Base-by-base conservation (phyloP, 1,139 yeast species). In the Geotrichum carabidarum region DNA sequence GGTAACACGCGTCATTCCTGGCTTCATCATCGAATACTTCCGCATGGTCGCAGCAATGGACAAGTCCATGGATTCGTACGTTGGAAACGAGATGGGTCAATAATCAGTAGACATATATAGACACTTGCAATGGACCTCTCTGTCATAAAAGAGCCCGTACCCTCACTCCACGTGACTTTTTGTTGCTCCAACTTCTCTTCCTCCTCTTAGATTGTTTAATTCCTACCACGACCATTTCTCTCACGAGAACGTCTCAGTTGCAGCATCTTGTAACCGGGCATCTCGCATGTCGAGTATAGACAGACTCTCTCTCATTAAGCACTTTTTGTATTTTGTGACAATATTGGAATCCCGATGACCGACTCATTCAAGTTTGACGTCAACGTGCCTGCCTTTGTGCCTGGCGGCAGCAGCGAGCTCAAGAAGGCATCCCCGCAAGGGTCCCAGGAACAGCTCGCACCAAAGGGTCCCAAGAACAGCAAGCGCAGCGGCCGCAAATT, bases 301-400 rank as follows among this genome's bases (percentile, higher is more conserved):
- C 22, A 41, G 14, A 18, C 44, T 41, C 30, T n/a, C 37, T 34
- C 14, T 34, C 14, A 34, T 11, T n/a, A 22, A 27, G n/a, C 22
- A 27, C 30, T 42, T 22, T 27, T 17, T 9, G 27, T 8, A 18
- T 27, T n/a, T 42, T 18, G 8, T 41, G 15, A 42, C 27, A 22
- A 6, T 8, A 1, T 6, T 8, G 8, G 9, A 22, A 22, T 30
- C 14, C 34, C 32, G 8, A 50, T 50, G 53, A 17, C 48, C 14
- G 53, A 50, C 42, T 27, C 36, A 7, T 41, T 44, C 43, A 50
- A 50, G 35, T 50, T 50, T 30, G 54, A 50, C 46, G 47, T 30
- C 5, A 44, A 27, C 15, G 50, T 41, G 15, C 54, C 54, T 17
- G 54, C 50, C 6, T 50, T 50, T 50, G 50, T 50, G 34, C 54